Evolutionary conservation across 2,329 filamentous ascomycete genomes (phyloP).

Genomic region (Fusarium succisae): DNA sequence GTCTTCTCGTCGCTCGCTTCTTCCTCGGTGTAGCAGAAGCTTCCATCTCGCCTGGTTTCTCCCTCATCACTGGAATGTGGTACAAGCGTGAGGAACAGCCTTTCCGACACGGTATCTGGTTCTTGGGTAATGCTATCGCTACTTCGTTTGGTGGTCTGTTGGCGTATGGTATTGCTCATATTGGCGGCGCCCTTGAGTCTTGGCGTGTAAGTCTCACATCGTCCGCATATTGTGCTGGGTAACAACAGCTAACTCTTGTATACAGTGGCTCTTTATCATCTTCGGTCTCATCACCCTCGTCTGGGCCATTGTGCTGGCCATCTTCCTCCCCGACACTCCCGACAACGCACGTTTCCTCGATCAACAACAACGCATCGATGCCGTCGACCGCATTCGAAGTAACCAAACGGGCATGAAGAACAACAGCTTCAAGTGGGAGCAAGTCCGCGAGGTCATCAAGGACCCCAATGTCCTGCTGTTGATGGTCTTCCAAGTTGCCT

Average conservation of each 20-base stretch:
- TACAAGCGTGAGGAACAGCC: conserved; percentile 37
- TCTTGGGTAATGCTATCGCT: conserved; percentile 34
- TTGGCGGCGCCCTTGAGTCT: conserved; percentile 16
- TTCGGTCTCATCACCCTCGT: conserved; percentile 35
- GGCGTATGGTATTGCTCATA: conserved; percentile 35
- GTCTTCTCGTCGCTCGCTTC: conserved; percentile 28
- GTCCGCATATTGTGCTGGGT: accelerated
- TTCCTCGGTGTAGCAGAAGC: conserved; percentile 38
- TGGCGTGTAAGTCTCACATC: conserved; percentile 27
- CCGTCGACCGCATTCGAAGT: conserved; percentile 26
- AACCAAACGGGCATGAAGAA: conserved; percentile 37
- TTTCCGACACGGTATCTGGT: conserved; percentile 38
- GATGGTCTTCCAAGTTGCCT: conserved; percentile 31
- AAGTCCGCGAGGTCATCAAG: conserved; percentile 31
- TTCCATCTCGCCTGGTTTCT: conserved; percentile 37
- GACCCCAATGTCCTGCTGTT: conserved; percentile 34
- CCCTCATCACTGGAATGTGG: conserved; percentile 39
- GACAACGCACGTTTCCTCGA: conserved; percentile 27
- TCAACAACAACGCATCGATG: conserved; percentile 20
- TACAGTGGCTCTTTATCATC: conserved; percentile 37
- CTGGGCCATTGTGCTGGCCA: conserved; percentile 17
- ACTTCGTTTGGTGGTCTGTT: conserved; percentile 34
- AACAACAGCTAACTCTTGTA: accelerated
- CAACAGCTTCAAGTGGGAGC: conserved; percentile 34
- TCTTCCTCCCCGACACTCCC: conserved; percentile 34